Conservation (phyloP, 2,329 filamentous ascomycete species). For the Diaporthe citrichinensis region DNA sequence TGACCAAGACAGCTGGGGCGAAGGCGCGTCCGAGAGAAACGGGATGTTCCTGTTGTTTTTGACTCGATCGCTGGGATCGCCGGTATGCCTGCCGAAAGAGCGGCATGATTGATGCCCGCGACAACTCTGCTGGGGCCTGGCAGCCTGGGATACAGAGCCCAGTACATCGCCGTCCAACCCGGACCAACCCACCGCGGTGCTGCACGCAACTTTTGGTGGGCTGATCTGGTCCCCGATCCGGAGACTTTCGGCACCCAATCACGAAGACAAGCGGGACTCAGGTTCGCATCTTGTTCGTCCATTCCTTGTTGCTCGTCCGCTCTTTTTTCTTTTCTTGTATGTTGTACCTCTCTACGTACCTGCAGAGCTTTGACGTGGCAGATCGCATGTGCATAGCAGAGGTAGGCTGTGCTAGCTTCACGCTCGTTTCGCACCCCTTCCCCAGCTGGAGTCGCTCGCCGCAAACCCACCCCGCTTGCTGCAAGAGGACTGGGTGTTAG, state of each 20-base stretch:
- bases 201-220: constrained; percentile 20
- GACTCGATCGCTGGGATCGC: constrained; percentile 32
- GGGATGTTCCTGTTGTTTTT: constrained; percentile 21
- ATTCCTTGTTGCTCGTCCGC: neutral
- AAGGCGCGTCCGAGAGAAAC: constrained; percentile 12
- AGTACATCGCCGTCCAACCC: constrained; percentile 19
- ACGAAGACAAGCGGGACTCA: neutral
- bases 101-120: constrained; percentile 26
- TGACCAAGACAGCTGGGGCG: neutral
- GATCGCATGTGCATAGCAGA: constrained; percentile 10
- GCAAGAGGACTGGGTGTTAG: constrained; percentile 16
- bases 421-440: constrained; percentile 30
- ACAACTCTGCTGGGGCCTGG: constrained; percentile 17
- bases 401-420: constrained; percentile 27
- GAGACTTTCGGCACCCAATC: constrained; percentile 16
- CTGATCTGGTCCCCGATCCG: constrained; percentile 27
- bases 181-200: neutral
- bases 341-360: neutral
- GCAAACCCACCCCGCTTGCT: constrained; percentile 13
- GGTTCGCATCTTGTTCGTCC: neutral
- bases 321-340: neutral
- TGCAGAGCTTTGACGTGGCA: constrained; percentile 25
- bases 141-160: neutral
- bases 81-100: constrained; percentile 22
- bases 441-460: constrained; percentile 20